Evolutionary conservation across 805 yeast genomes (phyloP), one percentile per base, ranked within the genome.

Genomic region (Starmera dryadoides): DNA sequence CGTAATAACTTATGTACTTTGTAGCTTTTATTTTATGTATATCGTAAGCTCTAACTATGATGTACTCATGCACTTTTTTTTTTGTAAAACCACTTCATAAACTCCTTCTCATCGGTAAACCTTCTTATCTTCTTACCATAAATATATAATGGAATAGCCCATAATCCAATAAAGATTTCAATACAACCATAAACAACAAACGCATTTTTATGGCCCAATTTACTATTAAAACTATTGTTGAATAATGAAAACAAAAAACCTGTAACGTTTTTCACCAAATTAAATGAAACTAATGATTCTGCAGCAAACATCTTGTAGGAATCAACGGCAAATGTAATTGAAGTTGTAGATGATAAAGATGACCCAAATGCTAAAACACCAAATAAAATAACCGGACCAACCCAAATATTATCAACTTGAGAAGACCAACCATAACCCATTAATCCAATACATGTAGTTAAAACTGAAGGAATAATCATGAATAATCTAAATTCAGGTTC

Each of bases 391-490:
- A 78, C 67, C 2, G 82, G 82, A 1, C 72, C 82, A 38, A 73
- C 61, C 83, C 82, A 75, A 8, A 55, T 45, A 47, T 75, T 77
- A 15, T 61, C 48, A 4, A 54, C 63, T 18, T 63, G 55, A 0
- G 77, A 55, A 3, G 80, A 63, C 82, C 83, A 77, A 4, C 84
- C 84, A 50, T 72, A 78, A 5, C 82, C 84, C 66, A 78, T 70
- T 33, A 77, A 59, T 3, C 83, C 84, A 32, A 73, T 60, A 5
- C 65, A 39, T 9, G 64, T 59, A 2, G 73, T 41, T 10, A 73
- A 43, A 41, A 67, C 54, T 16, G 75, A 69, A 1, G 80, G 80
- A 12, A 72, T 28, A 17, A 75, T 56, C 80, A 77, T 73, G 19
- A 76, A 42, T 28, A 77, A 58, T 25, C 83, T 62, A 51, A 72